phyloP scores from a whole-genome alignment of 1,139 yeast species.

The Geotrichum cucujoidarum region DNA sequence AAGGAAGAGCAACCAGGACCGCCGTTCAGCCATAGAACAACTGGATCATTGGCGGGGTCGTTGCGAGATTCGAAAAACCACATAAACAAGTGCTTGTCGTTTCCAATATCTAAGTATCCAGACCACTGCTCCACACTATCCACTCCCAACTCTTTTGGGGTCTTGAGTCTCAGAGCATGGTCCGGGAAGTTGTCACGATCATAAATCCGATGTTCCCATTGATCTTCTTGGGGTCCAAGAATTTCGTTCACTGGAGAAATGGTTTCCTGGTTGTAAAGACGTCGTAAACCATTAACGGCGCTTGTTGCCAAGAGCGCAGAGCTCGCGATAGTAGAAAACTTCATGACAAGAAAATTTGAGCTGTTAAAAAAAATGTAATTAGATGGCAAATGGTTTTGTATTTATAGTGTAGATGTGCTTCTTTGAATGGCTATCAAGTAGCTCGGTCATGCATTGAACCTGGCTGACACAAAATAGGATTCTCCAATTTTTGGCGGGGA shows the following conservation, averaged over 20 bases:
- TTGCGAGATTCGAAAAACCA: slow-evolving; percentile 90
- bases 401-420: too few relatives aligned
- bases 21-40: slow-evolving; percentile 84
- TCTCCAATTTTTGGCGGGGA: too few relatives aligned
- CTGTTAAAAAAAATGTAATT: neutral
- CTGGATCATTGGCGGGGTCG: slow-evolving; percentile 80
- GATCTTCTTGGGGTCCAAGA: slow-evolving; percentile 3
- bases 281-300: slow-evolving; percentile 5
- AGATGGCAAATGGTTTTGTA: neutral
- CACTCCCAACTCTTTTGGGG: slow-evolving; percentile 59
- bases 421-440: too few relatives aligned
- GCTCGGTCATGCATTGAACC: too few relatives aligned
- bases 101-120: slow-evolving; percentile 82
- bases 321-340: neutral
- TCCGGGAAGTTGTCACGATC: slow-evolving; percentile 9
- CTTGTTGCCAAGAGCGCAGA: neutral
- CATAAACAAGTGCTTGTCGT: slow-evolving; percentile 68
- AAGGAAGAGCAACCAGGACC: slow-evolving; percentile 90
- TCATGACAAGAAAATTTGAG: slow-evolving; percentile 4
- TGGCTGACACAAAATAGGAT: too few relatives aligned
- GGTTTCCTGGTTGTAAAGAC: neutral
- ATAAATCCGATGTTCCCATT: slow-evolving; percentile 12
- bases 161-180: slow-evolving; percentile 40
- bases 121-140: slow-evolving; percentile 72
- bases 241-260: slow-evolving; percentile 8